Evolutionary conservation across 192 early-diverging fungal species (phyloP).

Genomic region (Podila clonocystis): DNA sequence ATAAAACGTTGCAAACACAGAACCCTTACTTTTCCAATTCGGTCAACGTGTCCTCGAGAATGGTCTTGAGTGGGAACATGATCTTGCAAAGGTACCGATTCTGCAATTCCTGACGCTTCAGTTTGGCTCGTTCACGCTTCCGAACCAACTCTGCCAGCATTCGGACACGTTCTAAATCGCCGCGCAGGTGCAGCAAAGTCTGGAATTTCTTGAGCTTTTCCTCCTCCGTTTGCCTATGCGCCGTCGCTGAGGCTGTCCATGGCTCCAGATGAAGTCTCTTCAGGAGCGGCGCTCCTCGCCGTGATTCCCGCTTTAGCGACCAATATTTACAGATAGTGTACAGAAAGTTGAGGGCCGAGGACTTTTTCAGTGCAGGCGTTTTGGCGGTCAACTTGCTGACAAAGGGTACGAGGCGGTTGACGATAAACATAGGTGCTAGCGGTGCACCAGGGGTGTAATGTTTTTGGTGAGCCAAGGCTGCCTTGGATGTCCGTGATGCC

Average conservation of each 20-base stretch:
- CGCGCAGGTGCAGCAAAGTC: slow-evolving; percentile 63
- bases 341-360: slow-evolving; percentile 63
- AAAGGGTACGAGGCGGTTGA: slow-evolving; percentile 56
- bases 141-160: slow-evolving; percentile 84
- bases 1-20: neutral
- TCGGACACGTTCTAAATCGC: slow-evolving; percentile 89
- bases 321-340: slow-evolving; percentile 88
- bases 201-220: slow-evolving; percentile 74
- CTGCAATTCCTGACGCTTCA: slow-evolving; percentile 66
- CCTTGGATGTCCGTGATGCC: slow-evolving; percentile 59
- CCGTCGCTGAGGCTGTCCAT: slow-evolving; percentile 88
- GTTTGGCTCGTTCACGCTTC: slow-evolving; percentile 76
- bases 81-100: slow-evolving; percentile 72
- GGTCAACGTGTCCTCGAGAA: slow-evolving; percentile 71
- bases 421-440: slow-evolving; percentile 71
- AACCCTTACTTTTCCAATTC: slow-evolving; percentile 70
- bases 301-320: slow-evolving; percentile 91
- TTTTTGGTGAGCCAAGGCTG: slow-evolving; percentile 67
- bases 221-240: slow-evolving; percentile 82
- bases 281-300: slow-evolving; percentile 92
- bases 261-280: slow-evolving; percentile 97
- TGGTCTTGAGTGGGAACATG: slow-evolving; percentile 75
- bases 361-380: slow-evolving; percentile 51
- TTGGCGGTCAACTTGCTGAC: slow-evolving; percentile 54
- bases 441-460: slow-evolving; percentile 70